These are phyloP conservation scores for Erodium trifolium DNA, from an alignment of 441 rosid species.

Conservation along the genomic window DNA sequence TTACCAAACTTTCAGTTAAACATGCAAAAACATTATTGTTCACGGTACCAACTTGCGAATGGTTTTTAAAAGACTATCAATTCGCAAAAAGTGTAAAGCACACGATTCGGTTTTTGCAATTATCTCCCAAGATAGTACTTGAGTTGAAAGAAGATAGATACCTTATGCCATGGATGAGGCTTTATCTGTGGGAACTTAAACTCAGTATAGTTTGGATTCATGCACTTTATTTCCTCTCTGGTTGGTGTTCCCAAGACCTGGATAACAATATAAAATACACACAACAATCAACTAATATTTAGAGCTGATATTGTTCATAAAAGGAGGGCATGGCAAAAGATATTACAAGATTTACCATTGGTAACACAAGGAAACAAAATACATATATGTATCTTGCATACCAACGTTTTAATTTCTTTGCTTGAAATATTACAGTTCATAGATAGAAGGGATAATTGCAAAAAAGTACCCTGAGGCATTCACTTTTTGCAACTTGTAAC, in stretches of 20 bases:
- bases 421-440: neutral
- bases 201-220: constrained; percentile 98
- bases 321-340: neutral
- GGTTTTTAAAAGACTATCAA: too few species aligned
- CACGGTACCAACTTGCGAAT: too few species aligned
- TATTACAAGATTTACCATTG: neutral
- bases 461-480: too few species aligned
- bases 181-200: constrained; percentile 98
- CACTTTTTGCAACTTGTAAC: too few species aligned
- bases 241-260: constrained; percentile 99
- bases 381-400: too few species aligned
- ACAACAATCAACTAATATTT: neutral
- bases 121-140: neutral
- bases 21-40: too few species aligned
- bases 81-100: too few species aligned
- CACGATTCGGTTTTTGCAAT: too few species aligned
- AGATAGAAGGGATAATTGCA: too few species aligned
- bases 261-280: constrained; percentile 12
- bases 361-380: neutral
- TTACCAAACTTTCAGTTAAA: too few species aligned
- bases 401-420: neutral
- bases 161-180: constrained; percentile 99
- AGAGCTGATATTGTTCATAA: neutral
- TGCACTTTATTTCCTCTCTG: constrained; percentile 98
- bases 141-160: constrained; percentile 16